Evolutionary conservation across 2,329 filamentous ascomycete genomes (phyloP).

Genomic region (Beauveria asiatica): DNA sequence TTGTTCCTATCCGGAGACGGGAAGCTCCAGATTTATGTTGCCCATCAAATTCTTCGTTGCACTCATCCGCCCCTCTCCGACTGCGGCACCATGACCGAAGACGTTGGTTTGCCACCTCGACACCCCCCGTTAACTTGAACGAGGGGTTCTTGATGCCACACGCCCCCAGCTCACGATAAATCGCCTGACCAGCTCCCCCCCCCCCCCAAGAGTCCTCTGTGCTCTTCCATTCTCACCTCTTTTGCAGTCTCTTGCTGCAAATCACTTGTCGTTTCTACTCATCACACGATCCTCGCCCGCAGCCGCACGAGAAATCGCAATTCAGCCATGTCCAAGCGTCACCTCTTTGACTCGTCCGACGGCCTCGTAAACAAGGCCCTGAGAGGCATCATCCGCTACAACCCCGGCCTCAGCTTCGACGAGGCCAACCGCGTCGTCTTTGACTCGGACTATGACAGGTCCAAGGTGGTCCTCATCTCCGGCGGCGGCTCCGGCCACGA

Average conservation of each 20-base stretch:
- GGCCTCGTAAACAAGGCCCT: conserved; percentile 45
- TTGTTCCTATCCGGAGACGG: not conserved
- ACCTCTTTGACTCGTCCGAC: conserved; percentile 44
- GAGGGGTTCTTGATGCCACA: not conserved
- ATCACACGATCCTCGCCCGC: conserved; percentile 5
- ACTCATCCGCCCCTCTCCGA: not conserved
- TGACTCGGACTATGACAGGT: conserved; percentile 34
- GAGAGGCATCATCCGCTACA: conserved; percentile 44
- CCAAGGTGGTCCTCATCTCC: conserved; percentile 42
- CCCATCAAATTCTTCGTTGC: not conserved
- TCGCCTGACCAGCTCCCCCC: not conserved
- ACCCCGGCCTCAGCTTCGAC: conserved; percentile 41
- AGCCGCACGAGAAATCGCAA: not conserved
- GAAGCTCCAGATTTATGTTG: conserved; percentile 4
- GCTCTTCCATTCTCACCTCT: not conserved
- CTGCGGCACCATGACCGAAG: conserved; percentile 2
- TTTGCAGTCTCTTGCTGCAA: not conserved
- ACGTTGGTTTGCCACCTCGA: not conserved
- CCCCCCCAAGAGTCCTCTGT: not conserved
- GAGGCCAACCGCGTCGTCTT: conserved; percentile 43
- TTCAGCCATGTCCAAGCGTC: conserved; percentile 39
- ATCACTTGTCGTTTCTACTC: not conserved
- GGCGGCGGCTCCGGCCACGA: conserved; percentile 52
- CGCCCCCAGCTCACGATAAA: conserved; percentile 4
- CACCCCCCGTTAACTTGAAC: not conserved